Conservation (phyloP, 805 yeast genomes). For the Saturnispora dispora region DNA sequence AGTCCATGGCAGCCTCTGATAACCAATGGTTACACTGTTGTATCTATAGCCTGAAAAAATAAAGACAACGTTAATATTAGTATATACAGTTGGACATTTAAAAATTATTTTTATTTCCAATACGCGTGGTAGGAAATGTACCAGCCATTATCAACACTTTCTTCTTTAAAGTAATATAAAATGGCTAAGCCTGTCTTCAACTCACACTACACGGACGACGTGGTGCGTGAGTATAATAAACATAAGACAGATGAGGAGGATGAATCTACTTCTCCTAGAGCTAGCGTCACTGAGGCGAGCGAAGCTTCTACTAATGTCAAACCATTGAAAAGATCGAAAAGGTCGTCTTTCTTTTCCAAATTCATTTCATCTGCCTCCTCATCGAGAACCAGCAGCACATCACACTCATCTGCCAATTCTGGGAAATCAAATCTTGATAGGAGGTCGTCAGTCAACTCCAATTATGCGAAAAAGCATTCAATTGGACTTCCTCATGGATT, state of each 20-base stretch:
- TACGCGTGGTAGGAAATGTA: background rate
- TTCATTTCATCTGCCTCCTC: slow-evolving; percentile 4
- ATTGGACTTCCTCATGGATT: background rate
- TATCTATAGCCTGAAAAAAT: background rate
- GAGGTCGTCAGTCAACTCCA: slow-evolving; percentile 3
- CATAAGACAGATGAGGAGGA: background rate
- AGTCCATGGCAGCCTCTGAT: slow-evolving; percentile 1
- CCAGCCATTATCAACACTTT: background rate
- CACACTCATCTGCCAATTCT: background rate
- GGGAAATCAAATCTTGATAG: slow-evolving; percentile 1
- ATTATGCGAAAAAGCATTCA: background rate
- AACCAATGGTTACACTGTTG: background rate
- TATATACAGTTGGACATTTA: background rate
- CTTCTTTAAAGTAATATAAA: background rate
- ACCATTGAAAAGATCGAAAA: slow-evolving; percentile 1
- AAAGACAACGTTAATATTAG: background rate
- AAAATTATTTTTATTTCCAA: background rate
- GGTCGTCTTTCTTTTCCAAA: slow-evolving; percentile 7
- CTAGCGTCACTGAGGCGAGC: background rate
- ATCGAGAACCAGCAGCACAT: slow-evolving; percentile 5
- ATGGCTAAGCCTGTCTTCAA: slow-evolving; percentile 3
- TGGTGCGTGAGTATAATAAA: background rate
- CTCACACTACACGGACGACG: slow-evolving; percentile 1
- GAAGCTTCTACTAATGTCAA: background rate
- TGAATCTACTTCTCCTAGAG: background rate